Evolutionary conservation across 371 early-diverging fungal species (phyloP).

Genomic region (Funneliformis caledonium): DNA sequence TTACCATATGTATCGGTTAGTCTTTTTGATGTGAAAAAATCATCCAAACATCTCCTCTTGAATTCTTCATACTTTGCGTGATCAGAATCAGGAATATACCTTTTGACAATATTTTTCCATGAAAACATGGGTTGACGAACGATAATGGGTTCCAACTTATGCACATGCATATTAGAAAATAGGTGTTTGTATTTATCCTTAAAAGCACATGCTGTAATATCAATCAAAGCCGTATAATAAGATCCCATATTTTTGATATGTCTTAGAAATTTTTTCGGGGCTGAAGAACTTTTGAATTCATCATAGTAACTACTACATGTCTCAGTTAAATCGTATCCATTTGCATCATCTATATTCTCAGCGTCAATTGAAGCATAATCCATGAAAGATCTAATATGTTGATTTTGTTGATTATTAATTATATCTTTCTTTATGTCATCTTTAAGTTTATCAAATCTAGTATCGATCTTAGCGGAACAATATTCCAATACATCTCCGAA

Average conservation of each 20-base stretch:
- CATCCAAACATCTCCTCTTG: no score
- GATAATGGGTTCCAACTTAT: background rate
- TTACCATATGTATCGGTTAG: background rate
- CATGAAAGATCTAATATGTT: conserved; percentile 5
- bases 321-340: background rate
- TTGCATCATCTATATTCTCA: background rate
- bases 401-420: background rate
- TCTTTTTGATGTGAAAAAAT: background rate
- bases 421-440: background rate
- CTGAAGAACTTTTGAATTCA: background rate
- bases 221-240: background rate
- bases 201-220: background rate
- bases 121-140: no score
- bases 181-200: background rate
- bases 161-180: background rate
- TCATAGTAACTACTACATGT: background rate
- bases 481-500: background rate
- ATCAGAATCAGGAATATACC: no score
- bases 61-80: no score
- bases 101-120: no score
- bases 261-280: background rate
- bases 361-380: background rate
- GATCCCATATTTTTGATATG: background rate
- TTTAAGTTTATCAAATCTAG: conserved; percentile 10
- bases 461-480: background rate